phyloP scores from a whole-genome alignment of 2,329 filamentous ascomycete species.

The Colletotrichum costaricense region DNA sequence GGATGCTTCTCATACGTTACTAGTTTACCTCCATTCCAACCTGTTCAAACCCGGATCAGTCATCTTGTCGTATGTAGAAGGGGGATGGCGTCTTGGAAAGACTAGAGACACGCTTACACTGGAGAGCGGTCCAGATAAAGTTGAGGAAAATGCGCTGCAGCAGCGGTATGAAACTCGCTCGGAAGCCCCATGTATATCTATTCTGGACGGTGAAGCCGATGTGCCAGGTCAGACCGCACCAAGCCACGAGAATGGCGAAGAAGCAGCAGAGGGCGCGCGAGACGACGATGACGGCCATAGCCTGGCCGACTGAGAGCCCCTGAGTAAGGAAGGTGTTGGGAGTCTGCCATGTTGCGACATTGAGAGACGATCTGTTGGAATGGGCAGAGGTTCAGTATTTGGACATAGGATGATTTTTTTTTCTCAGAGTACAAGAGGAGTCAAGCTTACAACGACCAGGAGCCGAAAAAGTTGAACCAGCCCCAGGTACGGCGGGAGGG shows the following conservation, averaged over 20 bases:
- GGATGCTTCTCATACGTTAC: neutral
- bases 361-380: constrained; percentile 42
- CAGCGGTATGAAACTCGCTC: constrained; percentile 59
- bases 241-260: constrained; percentile 57
- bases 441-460: constrained; percentile 48
- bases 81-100: too few relatives aligned
- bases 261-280: constrained; percentile 53
- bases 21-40: constrained; percentile 5
- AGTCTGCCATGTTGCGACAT: constrained; percentile 58
- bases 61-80: neutral
- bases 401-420: rapidly evolving
- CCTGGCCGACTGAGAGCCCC: constrained; percentile 58
- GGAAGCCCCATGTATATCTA: constrained; percentile 60
- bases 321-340: constrained; percentile 59
- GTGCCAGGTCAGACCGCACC: constrained; percentile 61
- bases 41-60: neutral
- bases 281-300: constrained; percentile 59
- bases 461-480: constrained; percentile 57
- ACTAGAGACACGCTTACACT: neutral
- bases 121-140: constrained; percentile 53
- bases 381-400: neutral
- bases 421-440: too few relatives aligned
- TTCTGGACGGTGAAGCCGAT: constrained; percentile 63
- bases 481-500: constrained; percentile 59
- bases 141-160: constrained; percentile 59